Evolutionary conservation across 176 grass and related monocot species (phyloP).

Genomic region (Avena sativa): DNA sequence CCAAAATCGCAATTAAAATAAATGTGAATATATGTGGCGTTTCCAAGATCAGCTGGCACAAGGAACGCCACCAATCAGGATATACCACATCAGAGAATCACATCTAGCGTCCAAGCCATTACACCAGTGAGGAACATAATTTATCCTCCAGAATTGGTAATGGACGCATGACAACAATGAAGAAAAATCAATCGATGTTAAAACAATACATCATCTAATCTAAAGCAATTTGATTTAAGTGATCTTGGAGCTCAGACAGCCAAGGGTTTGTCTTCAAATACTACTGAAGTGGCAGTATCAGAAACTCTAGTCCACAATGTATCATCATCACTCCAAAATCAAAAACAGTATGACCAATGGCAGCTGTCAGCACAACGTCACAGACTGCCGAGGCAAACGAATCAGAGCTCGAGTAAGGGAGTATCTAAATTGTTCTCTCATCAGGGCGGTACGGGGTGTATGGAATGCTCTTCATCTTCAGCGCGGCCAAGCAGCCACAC

Average conservation of each 20-base stretch:
- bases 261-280: conserved; percentile 75
- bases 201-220: neutral
- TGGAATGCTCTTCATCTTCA: conserved; percentile 54
- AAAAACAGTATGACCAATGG: neutral
- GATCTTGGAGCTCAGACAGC: conserved; percentile 61
- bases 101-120: conserved; percentile 64
- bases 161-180: conserved; percentile 31
- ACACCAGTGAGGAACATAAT: conserved; percentile 47
- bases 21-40: conserved; percentile 52
- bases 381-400: no score
- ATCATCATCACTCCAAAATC: conserved; percentile 53
- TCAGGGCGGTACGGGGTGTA: neutral
- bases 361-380: no score
- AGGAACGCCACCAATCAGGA: conserved; percentile 61
- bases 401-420: no score
- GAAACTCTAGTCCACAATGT: conserved; percentile 76
- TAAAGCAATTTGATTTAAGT: neutral
- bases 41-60: conserved; percentile 62
- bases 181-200: neutral
- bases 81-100: conserved; percentile 48
- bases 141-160: conserved; percentile 73
- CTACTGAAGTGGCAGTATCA: conserved; percentile 47
- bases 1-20: neutral
- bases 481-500: conserved; percentile 50
- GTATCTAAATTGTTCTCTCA: no score